A percentile compares a stretch with the other conserved stretches of the same genome.
phyloP scores from a whole-genome alignment of 306 rosid genomes.

The Cicer arietinum region DNA sequence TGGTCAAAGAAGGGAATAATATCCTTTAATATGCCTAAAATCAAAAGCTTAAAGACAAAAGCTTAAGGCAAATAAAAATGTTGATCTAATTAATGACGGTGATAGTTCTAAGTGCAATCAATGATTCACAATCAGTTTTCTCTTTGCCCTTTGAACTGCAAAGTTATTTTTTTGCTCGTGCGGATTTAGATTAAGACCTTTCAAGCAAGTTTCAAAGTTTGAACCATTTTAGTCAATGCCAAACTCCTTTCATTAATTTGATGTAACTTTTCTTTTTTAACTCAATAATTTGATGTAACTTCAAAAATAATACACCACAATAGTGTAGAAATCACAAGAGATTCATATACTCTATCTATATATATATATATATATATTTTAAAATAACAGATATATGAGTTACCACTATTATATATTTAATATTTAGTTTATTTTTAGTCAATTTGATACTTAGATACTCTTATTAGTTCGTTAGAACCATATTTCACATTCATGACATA shows the following conservation, averaged over 20 bases:
- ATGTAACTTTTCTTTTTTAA: too few relatives aligned
- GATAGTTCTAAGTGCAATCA: slow-evolving; percentile 30
- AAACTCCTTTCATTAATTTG: neutral
- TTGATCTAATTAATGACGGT: slow-evolving; percentile 19
- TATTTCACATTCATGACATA: too few relatives aligned
- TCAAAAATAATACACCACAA: too few relatives aligned
- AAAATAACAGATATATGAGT: too few relatives aligned
- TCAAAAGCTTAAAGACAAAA: slow-evolving; percentile 38
- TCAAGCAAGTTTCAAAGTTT: slow-evolving; percentile 30
- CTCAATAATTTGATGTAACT: too few relatives aligned
- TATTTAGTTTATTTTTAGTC: too few relatives aligned
- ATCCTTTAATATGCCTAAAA: slow-evolving; percentile 25
- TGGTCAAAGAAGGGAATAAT: slow-evolving; percentile 43
- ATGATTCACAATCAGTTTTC: slow-evolving; percentile 21
- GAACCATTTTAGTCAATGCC: slow-evolving; percentile 37
- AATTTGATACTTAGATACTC: too few relatives aligned
- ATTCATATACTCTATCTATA: too few relatives aligned
- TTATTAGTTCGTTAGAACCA: too few relatives aligned
- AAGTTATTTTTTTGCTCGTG: slow-evolving; percentile 30
- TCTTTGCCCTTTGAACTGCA: slow-evolving; percentile 33
- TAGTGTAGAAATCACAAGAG: too few relatives aligned
- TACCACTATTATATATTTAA: too few relatives aligned
- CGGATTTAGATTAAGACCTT: slow-evolving; percentile 42
- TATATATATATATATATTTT: too few relatives aligned
- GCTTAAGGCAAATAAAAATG: slow-evolving; percentile 39